Evolutionary conservation across 257 asterid species (phyloP).

Genomic region (Nicotiana obtusifolia): DNA sequence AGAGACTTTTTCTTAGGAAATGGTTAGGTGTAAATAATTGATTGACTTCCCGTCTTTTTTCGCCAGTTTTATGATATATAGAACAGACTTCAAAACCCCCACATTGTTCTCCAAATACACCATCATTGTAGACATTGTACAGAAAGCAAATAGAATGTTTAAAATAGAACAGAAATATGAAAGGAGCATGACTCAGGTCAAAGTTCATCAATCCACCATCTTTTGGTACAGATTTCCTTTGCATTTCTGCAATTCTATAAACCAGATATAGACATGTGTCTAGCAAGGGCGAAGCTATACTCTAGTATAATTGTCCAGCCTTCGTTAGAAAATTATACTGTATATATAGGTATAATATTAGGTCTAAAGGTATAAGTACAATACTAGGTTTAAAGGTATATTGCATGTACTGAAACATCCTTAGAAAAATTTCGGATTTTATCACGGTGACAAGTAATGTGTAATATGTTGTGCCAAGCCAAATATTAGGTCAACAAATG

Average conservation of each 20-base stretch:
- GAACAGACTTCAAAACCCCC: background rate
- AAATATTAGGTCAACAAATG: background rate
- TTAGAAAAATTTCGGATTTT: too few species aligned
- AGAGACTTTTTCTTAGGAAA: background rate
- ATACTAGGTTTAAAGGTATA: too few species aligned
- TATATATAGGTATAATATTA: too few species aligned
- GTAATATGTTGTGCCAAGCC: background rate
- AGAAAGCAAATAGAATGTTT: background rate
- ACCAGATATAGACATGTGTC: too few species aligned
- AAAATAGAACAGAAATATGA: background rate
- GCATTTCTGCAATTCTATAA: background rate
- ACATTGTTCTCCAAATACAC: background rate
- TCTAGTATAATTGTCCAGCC: too few species aligned
- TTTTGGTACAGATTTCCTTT: background rate
- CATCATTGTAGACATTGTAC: background rate
- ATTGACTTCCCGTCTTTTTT: background rate
- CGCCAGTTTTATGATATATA: background rate
- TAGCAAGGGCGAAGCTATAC: too few species aligned
- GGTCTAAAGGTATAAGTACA: too few species aligned
- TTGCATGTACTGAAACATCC: too few species aligned
- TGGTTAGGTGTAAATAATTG: conserved; percentile 6
- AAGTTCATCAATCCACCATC: background rate
- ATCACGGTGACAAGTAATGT: too few species aligned
- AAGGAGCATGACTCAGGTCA: background rate
- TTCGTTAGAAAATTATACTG: too few species aligned